Evolutionary conservation across 495 filamentous ascomycete species (phyloP).

Genomic region (Hypoxylon cercidicola): DNA sequence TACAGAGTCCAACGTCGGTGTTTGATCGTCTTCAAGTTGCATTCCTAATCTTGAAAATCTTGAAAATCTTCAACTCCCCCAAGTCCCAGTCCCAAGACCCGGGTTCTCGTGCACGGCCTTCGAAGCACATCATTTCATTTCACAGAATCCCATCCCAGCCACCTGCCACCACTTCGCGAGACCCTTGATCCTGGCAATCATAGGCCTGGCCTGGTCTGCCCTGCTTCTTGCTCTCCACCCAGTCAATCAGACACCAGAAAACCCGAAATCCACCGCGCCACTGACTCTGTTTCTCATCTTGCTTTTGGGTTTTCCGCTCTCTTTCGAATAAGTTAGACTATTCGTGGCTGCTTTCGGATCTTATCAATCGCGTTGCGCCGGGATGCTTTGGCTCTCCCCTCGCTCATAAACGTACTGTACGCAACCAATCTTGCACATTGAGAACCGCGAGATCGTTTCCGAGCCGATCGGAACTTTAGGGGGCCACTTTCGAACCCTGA

Average conservation of each 20-base stretch:
- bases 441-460: slow-evolving; percentile 19
- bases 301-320: slow-evolving; percentile 20
- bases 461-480: slow-evolving; percentile 32
- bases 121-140: slow-evolving; percentile 44
- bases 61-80: background rate
- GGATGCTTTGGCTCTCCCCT: slow-evolving; percentile 36
- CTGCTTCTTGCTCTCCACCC: slow-evolving; percentile 29
- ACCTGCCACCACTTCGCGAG: slow-evolving; percentile 19
- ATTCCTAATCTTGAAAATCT: slow-evolving; percentile 23
- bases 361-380: slow-evolving; percentile 37
- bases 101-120: slow-evolving; percentile 39
- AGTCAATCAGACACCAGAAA: slow-evolving; percentile 11
- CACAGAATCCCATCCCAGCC: slow-evolving; percentile 29
- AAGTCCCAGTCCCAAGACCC: slow-evolving; percentile 8
- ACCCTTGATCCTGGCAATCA: slow-evolving; percentile 39
- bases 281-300: slow-evolving; percentile 38
- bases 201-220: slow-evolving; percentile 23
- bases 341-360: slow-evolving; percentile 20
- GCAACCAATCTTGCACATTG: slow-evolving; percentile 23
- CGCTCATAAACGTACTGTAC: slow-evolving; percentile 16
- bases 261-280: slow-evolving; percentile 37
- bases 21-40: slow-evolving; percentile 20
- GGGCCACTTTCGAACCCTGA: slow-evolving; percentile 33
- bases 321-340: slow-evolving; percentile 14
- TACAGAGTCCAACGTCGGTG: background rate